Conservation (phyloP, 2,329 filamentous ascomycete genomes). For the Phaeosphaeriaceae sp. region DNA sequence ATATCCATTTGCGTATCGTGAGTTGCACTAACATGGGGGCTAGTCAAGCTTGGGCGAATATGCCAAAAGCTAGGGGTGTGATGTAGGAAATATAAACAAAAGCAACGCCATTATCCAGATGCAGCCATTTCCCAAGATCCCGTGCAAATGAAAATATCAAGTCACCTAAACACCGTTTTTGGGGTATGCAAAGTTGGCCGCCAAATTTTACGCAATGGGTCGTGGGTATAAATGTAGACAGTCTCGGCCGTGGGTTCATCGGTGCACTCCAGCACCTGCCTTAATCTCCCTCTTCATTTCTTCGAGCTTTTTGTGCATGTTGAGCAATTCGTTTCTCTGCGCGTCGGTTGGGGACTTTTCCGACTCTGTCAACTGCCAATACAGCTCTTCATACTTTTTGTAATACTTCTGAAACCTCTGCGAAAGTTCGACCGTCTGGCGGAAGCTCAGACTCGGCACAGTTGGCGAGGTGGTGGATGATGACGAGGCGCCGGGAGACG, state of each 20-base stretch:
- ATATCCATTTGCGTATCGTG: slow-evolving; percentile 22
- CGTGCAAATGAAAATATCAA: slow-evolving; percentile 9
- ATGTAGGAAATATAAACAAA: slow-evolving; percentile 5
- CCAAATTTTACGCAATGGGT: slow-evolving; percentile 11
- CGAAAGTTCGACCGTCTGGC: slow-evolving; percentile 54
- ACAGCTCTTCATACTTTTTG: slow-evolving; percentile 62
- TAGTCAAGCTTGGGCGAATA: background rate
- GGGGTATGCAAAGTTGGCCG: slow-evolving; percentile 25
- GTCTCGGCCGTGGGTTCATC: slow-evolving; percentile 19
- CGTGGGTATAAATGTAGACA: slow-evolving; percentile 30
- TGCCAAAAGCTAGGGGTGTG: background rate
- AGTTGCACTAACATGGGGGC: slow-evolving; percentile 18
- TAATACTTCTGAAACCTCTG: slow-evolving; percentile 65
- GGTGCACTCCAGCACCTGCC: slow-evolving; percentile 41
- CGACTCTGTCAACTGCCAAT: slow-evolving; percentile 54
- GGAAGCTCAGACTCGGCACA: slow-evolving; percentile 47
- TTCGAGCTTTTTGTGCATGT: slow-evolving; percentile 60
- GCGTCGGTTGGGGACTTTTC: slow-evolving; percentile 53
- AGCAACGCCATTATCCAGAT: slow-evolving; percentile 18
- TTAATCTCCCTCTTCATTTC: slow-evolving; percentile 65
- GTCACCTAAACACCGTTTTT: slow-evolving; percentile 20
- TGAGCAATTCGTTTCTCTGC: slow-evolving; percentile 60
- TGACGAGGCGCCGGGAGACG: slow-evolving; percentile 44
- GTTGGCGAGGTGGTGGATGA: slow-evolving; percentile 44
- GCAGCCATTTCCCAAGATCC: slow-evolving; percentile 8